These are phyloP conservation scores for Hortiboletus rubellus DNA, from an alignment of 1,284 basidiomycete genomes.

Conservation along the genomic window DNA sequence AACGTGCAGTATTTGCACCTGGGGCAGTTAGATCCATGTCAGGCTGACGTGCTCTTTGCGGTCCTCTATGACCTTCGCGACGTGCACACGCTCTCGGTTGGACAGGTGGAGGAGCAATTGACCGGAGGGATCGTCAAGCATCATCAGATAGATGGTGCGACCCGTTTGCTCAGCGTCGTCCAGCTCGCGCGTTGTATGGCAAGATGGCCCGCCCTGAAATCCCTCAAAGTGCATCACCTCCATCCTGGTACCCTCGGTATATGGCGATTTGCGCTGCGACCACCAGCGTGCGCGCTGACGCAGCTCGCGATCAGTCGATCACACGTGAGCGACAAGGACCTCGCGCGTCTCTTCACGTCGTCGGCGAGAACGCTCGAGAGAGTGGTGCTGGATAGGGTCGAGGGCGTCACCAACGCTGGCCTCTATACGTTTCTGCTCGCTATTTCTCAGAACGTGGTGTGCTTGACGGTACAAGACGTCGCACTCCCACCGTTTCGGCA, in stretches of 20 bases:
- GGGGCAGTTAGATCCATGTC: slow-evolving; percentile 11
- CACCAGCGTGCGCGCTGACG: slow-evolving; percentile 21
- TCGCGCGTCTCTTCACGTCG: slow-evolving; percentile 13
- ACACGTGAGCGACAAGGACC: slow-evolving; percentile 20
- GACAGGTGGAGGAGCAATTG: neutral
- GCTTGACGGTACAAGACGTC: slow-evolving; percentile 18
- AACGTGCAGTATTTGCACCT: slow-evolving; percentile 19
- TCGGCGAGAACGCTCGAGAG: slow-evolving; percentile 20
- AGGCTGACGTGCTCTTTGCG: slow-evolving; percentile 10
- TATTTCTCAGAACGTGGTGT: slow-evolving; percentile 15
- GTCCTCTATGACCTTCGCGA: slow-evolving; percentile 11
- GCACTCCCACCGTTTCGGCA: slow-evolving; percentile 17
- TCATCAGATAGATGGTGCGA: neutral
- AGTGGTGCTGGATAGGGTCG: slow-evolving; percentile 20
- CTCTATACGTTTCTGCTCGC: slow-evolving; percentile 18
- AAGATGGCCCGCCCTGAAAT: slow-evolving; percentile 12
- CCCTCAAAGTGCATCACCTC: slow-evolving; percentile 16
- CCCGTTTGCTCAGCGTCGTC: slow-evolving; percentile 11
- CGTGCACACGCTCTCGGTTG: slow-evolving; percentile 18
- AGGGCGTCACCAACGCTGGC: slow-evolving; percentile 25
- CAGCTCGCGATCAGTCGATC: slow-evolving; percentile 20
- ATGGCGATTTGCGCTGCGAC: slow-evolving; percentile 17
- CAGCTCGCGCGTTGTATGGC: slow-evolving; percentile 25
- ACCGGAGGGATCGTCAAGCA: neutral
- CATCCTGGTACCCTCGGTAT: slow-evolving; percentile 8